Conservation (phyloP, 768 basidiomycete genomes). For the Amanita phalloides region DNA sequence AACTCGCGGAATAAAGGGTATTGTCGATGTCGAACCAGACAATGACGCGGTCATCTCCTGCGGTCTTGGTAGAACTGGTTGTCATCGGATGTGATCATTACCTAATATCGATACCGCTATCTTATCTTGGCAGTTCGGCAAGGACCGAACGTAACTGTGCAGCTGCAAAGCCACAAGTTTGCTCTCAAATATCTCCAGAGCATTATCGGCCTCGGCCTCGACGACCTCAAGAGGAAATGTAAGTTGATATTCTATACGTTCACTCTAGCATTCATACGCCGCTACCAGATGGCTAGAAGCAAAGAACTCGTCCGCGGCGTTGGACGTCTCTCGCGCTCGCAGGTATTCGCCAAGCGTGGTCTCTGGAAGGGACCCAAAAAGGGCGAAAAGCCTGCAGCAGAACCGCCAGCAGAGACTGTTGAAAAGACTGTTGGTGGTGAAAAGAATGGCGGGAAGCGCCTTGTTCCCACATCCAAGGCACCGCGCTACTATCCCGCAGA, state of each 20-base stretch:
- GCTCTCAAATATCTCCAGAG: slow-evolving; percentile 19
- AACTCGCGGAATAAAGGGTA: slow-evolving; percentile 71
- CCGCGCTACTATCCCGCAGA: slow-evolving; percentile 93
- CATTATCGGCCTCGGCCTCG: slow-evolving; percentile 37
- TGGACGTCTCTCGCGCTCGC: slow-evolving; percentile 76
- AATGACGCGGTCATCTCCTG: slow-evolving; percentile 44
- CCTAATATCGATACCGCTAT: slow-evolving; percentile 5
- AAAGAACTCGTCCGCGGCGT: slow-evolving; percentile 76
- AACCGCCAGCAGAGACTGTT: slow-evolving; percentile 49
- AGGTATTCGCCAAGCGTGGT: slow-evolving; percentile 70
- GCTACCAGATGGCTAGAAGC: slow-evolving; percentile 69
- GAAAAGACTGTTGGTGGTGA: slow-evolving; percentile 82
- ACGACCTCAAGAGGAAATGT: slow-evolving; percentile 43
- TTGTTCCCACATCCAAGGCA: slow-evolving; percentile 78
- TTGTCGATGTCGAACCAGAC: slow-evolving; percentile 87
- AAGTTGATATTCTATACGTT: slow-evolving; percentile 12
- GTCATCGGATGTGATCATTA: slow-evolving; percentile 1
- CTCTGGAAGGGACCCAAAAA: slow-evolving; percentile 84
- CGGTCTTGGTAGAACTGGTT: neutral
- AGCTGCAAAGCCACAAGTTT: slow-evolving; percentile 32
- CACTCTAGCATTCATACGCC: slow-evolving; percentile 8
- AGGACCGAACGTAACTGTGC: slow-evolving; percentile 29
- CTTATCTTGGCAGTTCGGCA: slow-evolving; percentile 23
- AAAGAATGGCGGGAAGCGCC: slow-evolving; percentile 85
- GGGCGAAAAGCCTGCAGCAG: slow-evolving; percentile 49